phyloP scores from a whole-genome alignment of 2,329 filamentous ascomycete genomes.

The Exophiala aquamarina region DNA sequence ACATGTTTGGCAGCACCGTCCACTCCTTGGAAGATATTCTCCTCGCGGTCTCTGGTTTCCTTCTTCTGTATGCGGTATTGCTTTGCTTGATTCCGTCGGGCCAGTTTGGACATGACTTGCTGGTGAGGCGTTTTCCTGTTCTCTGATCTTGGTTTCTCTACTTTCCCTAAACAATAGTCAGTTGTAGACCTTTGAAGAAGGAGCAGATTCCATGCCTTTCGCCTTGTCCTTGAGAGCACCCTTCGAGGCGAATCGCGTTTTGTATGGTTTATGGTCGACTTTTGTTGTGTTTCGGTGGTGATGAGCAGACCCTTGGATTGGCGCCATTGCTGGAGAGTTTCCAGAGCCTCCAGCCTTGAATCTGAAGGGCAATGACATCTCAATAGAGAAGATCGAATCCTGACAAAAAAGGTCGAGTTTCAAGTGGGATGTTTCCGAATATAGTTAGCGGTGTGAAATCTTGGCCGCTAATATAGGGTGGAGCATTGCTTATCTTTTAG shows the following conservation, averaged over 20 bases:
- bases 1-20: conserved; percentile 87
- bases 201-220: conserved; percentile 63
- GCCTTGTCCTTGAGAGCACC: conserved; percentile 77
- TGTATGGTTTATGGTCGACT: conserved; percentile 83
- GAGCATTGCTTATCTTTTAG: no score
- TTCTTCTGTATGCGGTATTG: conserved; percentile 84
- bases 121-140: conserved; percentile 88
- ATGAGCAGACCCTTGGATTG: conserved; percentile 64
- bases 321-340: conserved; percentile 69
- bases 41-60: conserved; percentile 75
- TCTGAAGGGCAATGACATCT: conserved; percentile 60
- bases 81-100: conserved; percentile 90
- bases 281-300: conserved; percentile 95
- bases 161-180: conserved; percentile 62
- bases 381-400: not conserved
- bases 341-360: conserved; percentile 75
- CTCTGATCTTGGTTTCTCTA: conserved; percentile 61
- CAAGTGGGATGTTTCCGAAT: not conserved
- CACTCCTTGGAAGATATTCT: conserved; percentile 78
- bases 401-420: conserved; percentile 1
- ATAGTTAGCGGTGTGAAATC: not conserved
- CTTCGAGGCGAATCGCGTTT: conserved; percentile 87
- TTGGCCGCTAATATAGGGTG: not conserved
- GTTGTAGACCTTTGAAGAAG: conserved; percentile 3
- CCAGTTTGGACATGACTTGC: conserved; percentile 95